Base-by-base conservation (phyloP, 345 rosid genomes). In the Arabis alpina region DNA sequence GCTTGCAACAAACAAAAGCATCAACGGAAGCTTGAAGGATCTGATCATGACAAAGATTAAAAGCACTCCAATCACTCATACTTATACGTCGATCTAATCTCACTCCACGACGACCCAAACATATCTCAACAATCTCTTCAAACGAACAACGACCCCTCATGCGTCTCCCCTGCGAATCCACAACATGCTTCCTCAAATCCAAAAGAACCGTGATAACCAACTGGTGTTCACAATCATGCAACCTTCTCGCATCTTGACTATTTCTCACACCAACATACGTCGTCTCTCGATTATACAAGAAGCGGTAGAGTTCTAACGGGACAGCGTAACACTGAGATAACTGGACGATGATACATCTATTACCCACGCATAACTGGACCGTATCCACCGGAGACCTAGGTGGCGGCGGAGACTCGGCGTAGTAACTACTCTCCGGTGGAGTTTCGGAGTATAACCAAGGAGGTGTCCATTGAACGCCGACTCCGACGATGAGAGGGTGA, bases 391-490 rank as follows among this genome's bases (percentile, higher is more conserved):
- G 14, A 36, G 43, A 36, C 30, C 61, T 8, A 51, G 10, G 36
- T 32, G 5, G 25, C n/a, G 25, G 3, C 10, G 25, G 24, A 14
- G 51, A 32, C 36, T 32, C 36, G 36, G 7, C 36, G 36, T 32
- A 5, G 36, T 5, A 32, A 32, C 6, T 5, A 32, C 8, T 32
- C 36, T 32, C 36, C 36, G 36, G 8, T 32, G 36, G 6, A 32
- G 36, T 5, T 5, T 32, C 36, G 36, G 36, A 6, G 36, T 32
- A 32, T 4, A 24, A 28, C 45, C 9, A 24, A 19, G 15, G 1
- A 3, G 75, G 68, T 41, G 14, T 27, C 84, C 84, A 74, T 8
- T 61, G 73, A 12, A 81, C 80, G 5, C 81, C 77, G 48, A 81
- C n/a, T 11, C 84, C 77, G 8, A 81, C 77, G 54, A 77, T 68